These are phyloP conservation scores for Cladosporium austrohemisphaericum DNA, from an alignment of 2,329 filamentous ascomycete species.

Conservation along the genomic window DNA sequence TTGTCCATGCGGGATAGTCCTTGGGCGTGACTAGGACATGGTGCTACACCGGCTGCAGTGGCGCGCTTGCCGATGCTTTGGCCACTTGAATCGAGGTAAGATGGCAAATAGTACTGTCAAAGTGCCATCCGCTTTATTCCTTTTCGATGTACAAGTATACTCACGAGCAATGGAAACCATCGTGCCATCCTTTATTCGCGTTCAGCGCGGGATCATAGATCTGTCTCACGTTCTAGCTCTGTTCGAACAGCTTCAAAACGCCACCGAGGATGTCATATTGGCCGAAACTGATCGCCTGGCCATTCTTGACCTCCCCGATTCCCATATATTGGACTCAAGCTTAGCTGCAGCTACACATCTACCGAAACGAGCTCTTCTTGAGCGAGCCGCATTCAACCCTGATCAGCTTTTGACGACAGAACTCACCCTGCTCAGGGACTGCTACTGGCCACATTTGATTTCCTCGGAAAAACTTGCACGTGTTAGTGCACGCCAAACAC, in stretches of 20 bases:
- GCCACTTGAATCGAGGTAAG: too few species aligned
- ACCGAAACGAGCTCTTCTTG: not conserved
- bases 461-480: too few species aligned
- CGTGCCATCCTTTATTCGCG: not conserved
- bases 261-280: not conserved
- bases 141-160: too few species aligned
- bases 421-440: not conserved
- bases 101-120: too few species aligned
- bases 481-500: too few species aligned
- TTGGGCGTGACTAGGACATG: too few species aligned
- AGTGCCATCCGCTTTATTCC: too few species aligned
- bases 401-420: not conserved
- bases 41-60: too few species aligned
- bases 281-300: not conserved
- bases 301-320: not conserved
- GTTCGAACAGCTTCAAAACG: not conserved
- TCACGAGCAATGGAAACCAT: not conserved
- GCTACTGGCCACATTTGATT: not conserved
- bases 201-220: not conserved
- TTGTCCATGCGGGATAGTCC: too few species aligned
- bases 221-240: not conserved
- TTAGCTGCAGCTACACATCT: not conserved
- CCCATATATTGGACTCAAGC: not conserved
- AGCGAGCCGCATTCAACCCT: not conserved
- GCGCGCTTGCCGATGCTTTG: too few species aligned